Conservation (phyloP, 176 grass and related monocot genomes). For the Poa pratensis region DNA sequence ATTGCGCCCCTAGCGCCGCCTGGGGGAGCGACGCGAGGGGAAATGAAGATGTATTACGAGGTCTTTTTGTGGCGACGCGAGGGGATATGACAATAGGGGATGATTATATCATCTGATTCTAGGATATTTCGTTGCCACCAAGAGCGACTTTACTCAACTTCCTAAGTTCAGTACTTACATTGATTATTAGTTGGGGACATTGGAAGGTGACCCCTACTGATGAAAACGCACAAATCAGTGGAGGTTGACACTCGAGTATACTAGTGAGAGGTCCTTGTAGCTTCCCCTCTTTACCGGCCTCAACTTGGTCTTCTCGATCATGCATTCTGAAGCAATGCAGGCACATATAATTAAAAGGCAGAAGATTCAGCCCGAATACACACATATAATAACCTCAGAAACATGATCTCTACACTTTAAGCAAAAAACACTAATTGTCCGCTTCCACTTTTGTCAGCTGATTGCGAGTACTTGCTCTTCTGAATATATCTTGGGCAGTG, state of each 20-base stretch:
- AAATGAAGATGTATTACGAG: too few relatives aligned
- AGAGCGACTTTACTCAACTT: too few relatives aligned
- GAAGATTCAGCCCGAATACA: neutral
- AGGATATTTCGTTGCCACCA: too few relatives aligned
- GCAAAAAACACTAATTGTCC: neutral
- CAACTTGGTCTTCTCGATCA: neutral
- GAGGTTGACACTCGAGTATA: neutral
- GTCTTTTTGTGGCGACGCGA: too few relatives aligned
- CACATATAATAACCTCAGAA: neutral
- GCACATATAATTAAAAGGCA: neutral
- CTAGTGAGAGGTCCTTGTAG: neutral
- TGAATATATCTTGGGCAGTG: neutral
- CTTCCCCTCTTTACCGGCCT: neutral
- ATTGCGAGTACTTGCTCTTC: neutral
- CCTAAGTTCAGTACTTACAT: too few relatives aligned
- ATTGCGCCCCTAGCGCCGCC: too few relatives aligned
- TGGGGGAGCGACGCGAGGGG: too few relatives aligned
- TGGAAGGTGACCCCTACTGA: neutral
- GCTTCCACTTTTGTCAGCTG: neutral
- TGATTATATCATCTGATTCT: neutral
- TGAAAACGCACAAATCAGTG: neutral
- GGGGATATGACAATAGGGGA: too few relatives aligned
- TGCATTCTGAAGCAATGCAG: neutral
- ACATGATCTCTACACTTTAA: neutral
- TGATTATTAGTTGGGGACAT: neutral